These are phyloP conservation scores for Trichoderma sp. DNA, from an alignment of 2,329 filamentous ascomycete genomes.

Conservation along the genomic window DNA sequence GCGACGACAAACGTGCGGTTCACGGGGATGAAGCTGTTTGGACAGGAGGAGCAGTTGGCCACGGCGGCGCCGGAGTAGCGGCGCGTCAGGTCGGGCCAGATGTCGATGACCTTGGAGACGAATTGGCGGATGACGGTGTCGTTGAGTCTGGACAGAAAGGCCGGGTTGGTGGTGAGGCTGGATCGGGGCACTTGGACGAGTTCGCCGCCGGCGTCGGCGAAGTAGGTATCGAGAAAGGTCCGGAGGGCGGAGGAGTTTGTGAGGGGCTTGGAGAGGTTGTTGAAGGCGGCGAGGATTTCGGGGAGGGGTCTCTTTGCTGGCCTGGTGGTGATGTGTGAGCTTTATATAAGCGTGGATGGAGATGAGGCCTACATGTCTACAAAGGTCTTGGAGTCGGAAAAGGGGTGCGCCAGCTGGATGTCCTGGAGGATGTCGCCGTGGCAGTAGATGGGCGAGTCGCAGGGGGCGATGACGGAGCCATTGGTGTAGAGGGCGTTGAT, in stretches of 20 bases:
- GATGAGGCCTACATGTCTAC: constrained; percentile 59
- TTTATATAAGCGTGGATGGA: constrained; percentile 27
- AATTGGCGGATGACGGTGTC: constrained; percentile 63
- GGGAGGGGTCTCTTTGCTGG: constrained; percentile 61
- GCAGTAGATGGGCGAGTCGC: constrained; percentile 69
- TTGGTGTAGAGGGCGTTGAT: constrained; percentile 58
- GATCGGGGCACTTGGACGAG: constrained; percentile 55
- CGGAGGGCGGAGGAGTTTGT: constrained; percentile 64
- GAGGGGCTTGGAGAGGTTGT: constrained; percentile 60
- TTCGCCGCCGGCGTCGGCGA: constrained; percentile 64
- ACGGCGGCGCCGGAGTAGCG: constrained; percentile 54
- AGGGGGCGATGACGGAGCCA: constrained; percentile 62
- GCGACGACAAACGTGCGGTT: constrained; percentile 71
- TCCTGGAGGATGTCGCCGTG: constrained; percentile 63
- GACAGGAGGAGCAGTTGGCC: constrained; percentile 59
- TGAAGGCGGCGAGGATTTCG: constrained; percentile 63
- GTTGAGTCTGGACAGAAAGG: constrained; percentile 58
- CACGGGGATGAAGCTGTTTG: constrained; percentile 65
- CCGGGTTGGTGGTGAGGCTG: constrained; percentile 57
- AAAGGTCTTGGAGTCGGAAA: constrained; percentile 69
- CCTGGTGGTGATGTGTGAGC: constrained; percentile 39
- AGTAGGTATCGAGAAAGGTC: constrained; percentile 63
- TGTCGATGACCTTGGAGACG: constrained; percentile 63
- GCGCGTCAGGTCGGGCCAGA: constrained; percentile 69
- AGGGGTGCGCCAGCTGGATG: constrained; percentile 64